Conservation (phyloP, 2,329 filamentous ascomycete genomes). For the Aspergillus brasiliensis region DNA sequence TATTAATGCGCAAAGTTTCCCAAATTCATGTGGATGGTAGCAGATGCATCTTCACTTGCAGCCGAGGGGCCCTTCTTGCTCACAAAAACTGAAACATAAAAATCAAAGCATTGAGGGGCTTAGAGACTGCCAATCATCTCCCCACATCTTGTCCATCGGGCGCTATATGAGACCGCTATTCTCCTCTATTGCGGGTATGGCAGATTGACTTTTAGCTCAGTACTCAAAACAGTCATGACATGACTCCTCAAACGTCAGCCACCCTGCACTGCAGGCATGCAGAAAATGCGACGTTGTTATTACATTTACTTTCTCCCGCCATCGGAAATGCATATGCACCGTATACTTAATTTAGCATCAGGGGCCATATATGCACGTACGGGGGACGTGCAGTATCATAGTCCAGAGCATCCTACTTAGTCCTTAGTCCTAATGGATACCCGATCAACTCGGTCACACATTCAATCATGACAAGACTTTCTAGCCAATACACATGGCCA, state of each 20-base stretch:
- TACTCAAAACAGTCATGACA: not conserved
- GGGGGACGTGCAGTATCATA: not conserved
- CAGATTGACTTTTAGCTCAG: not conserved
- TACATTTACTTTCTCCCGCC: too few species aligned
- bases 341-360: not conserved
- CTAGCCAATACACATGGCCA: not conserved
- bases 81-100: not conserved
- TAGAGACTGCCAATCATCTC: not conserved
- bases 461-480: not conserved
- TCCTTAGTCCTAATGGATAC: not conserved
- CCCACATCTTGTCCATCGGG: not conserved
- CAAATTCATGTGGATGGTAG: not conserved
- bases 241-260: not conserved
- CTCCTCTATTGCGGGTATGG: not conserved
- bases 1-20: not conserved
- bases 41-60: not conserved
- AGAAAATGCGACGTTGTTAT: too few species aligned
- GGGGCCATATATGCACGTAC: not conserved
- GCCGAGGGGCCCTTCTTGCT: not conserved
- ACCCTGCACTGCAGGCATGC: not conserved
- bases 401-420: not conserved
- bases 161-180: not conserved
- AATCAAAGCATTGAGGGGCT: not conserved
- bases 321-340: not conserved
- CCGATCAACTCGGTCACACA: too few species aligned